phyloP scores from a whole-genome alignment of 176 grass and related monocot genomes.

The Raddia guianensis region DNA sequence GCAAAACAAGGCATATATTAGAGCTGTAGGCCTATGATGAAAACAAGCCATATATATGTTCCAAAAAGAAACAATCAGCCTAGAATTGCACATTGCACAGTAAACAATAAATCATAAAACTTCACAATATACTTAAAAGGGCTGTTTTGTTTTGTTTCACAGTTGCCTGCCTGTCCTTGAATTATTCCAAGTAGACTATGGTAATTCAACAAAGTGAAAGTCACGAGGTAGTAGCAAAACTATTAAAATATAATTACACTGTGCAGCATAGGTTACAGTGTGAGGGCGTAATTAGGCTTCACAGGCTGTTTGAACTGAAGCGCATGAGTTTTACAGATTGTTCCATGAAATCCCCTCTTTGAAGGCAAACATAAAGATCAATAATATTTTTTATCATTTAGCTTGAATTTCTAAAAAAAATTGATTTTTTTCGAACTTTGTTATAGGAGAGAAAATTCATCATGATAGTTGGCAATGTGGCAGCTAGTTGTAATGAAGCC shows the following conservation, averaged over 20 bases:
- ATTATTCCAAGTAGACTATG: conserved; percentile 19
- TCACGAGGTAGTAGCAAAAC: background rate
- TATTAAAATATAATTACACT: background rate
- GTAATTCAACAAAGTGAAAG: conserved; percentile 4
- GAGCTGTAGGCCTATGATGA: conserved; percentile 9
- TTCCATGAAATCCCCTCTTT: background rate
- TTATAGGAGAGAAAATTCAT: background rate
- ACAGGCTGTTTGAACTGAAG: background rate
- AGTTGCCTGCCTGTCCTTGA: background rate
- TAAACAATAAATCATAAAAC: conserved; percentile 8
- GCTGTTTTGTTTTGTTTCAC: background rate
- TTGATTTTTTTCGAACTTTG: background rate
- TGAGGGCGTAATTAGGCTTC: background rate
- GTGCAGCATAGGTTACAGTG: conserved; percentile 8
- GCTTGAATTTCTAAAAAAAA: background rate
- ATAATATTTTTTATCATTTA: conserved; percentile 19
- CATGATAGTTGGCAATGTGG: background rate
- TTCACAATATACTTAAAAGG: background rate
- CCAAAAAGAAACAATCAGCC: conserved; percentile 4
- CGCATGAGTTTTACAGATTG: background rate
- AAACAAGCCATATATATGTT: background rate
- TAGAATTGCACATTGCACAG: background rate
- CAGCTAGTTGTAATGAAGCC: conserved; percentile 8
- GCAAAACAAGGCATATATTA: conserved; percentile 36
- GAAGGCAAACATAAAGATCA: background rate